Base-by-base conservation (phyloP, 2,329 filamentous ascomycete species). In the Kalaharituber pfeilii region DNA sequence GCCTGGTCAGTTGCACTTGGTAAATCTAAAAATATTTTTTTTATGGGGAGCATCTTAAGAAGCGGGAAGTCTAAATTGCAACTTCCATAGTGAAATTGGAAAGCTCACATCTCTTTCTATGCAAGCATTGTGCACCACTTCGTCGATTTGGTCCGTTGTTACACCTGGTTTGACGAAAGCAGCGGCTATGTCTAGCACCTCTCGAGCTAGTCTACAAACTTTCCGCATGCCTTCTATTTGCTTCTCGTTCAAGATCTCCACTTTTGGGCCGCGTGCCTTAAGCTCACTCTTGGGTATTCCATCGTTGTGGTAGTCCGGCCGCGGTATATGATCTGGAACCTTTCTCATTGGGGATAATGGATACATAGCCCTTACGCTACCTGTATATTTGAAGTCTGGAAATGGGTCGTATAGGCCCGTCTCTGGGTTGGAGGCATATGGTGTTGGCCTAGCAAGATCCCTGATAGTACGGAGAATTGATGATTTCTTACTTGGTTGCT, bases 61-160 rank as follows among this genome's bases (percentile, higher is more conserved):
- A 24, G 39, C 13, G 20, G n/a, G 3, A 26, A 47, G 33, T 22
- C 6, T 49, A 11, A 28, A 29, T 15, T 25, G 47, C 24, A 50
- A 18, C 20, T 28, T 25, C 39, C 24, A 18, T 28, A 18, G 24
- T 11, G 5, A 51, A 53, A 18, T 33, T 28, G n/a, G 36, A 22
- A 27, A 45, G 47, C 84, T 71, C 71, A 95, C 89, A 62, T 95
- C 78, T 70, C 91, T 79, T 71, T 95, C 89, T 61, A 96, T 73
- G 67, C 86, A 95, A 51, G 89, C 91, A 63, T 94, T 86, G 73
- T 98, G 91, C 39, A 94, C 88, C 59, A 96, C 74, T 69, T 93
- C 83, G 66, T 98, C 91, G 56, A 98, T 86, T 64, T 93, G 81
- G 66, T 98, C 91, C 5, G 91, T 96, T 5, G 89, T 95, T 29